A percentile compares a stretch with the other conserved stretches of the same genome.
Conservation (phyloP, 2,329 filamentous ascomycete genomes). For the Hypoxylon rubiginosum region DNA sequence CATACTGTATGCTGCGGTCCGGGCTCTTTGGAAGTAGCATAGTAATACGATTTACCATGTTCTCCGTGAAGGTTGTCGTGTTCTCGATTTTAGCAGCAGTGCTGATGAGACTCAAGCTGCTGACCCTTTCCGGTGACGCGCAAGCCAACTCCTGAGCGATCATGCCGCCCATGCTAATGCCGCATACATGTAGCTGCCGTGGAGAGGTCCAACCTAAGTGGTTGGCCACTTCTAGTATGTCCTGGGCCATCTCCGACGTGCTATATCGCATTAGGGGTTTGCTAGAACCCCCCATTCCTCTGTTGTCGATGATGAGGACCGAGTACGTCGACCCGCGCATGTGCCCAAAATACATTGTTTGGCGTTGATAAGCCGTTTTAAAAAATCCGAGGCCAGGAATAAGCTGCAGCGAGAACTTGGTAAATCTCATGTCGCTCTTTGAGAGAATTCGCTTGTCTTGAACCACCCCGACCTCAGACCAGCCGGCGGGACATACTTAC, state of each 20-base stretch:
- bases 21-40: slow-evolving; percentile 78
- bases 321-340: slow-evolving; percentile 75
- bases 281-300: slow-evolving; percentile 84
- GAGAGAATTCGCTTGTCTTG: neutral
- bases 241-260: slow-evolving; percentile 86
- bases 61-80: slow-evolving; percentile 73
- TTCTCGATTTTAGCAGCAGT: slow-evolving; percentile 73
- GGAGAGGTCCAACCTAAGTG: slow-evolving; percentile 74
- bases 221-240: slow-evolving; percentile 75
- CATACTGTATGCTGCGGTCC: slow-evolving; percentile 74
- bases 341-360: slow-evolving; percentile 86
- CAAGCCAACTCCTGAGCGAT: slow-evolving; percentile 84
- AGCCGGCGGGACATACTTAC: slow-evolving; percentile 68
- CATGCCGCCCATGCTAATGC: slow-evolving; percentile 91
- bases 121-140: slow-evolving; percentile 65
- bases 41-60: slow-evolving; percentile 68
- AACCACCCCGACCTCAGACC: slow-evolving; percentile 10
- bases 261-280: slow-evolving; percentile 84
- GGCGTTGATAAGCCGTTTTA: slow-evolving; percentile 81
- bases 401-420: slow-evolving; percentile 64
- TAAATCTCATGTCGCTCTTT: slow-evolving; percentile 6
- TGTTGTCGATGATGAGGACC: slow-evolving; percentile 84
- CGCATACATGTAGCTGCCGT: slow-evolving; percentile 74
- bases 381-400: slow-evolving; percentile 83
- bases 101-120: slow-evolving; percentile 70